Conservation (phyloP, 306 rosid species). For the Citrullus colocynthis region DNA sequence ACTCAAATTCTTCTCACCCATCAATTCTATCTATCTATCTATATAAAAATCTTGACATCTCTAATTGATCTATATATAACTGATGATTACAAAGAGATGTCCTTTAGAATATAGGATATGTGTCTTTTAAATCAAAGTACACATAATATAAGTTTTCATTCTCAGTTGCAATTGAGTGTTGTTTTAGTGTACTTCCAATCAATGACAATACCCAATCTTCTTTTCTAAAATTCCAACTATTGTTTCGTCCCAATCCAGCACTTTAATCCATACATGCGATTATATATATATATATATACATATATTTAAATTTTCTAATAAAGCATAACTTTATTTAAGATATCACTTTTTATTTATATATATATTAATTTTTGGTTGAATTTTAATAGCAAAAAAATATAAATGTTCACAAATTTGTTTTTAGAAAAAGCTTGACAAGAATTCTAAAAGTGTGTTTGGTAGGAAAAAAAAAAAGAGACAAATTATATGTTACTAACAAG, state of each 20-base stretch:
- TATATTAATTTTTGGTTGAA: neutral
- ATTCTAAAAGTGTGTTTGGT: neutral
- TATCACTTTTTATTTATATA: no score
- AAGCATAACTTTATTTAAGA: no score
- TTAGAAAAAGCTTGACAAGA: neutral
- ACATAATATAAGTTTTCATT: neutral
- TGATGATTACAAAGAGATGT: neutral
- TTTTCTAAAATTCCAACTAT: neutral
- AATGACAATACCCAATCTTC: neutral
- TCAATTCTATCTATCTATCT: neutral
- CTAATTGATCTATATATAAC: neutral
- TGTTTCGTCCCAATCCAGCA: neutral
- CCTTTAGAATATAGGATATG: neutral
- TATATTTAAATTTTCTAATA: no score
- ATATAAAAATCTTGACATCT: neutral
- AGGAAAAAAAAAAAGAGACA: no score
- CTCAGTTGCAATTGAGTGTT: neutral
- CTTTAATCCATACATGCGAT: neutral
- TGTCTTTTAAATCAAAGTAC: neutral
- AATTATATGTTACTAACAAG: no score
- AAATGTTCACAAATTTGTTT: no score
- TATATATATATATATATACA: no score
- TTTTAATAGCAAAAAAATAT: no score
- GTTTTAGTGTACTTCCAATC: neutral
- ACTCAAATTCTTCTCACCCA: neutral